These are phyloP conservation scores for Globisporangium okanoganense DNA, from an alignment of 352 stramenopile species.

Conservation along the genomic window DNA sequence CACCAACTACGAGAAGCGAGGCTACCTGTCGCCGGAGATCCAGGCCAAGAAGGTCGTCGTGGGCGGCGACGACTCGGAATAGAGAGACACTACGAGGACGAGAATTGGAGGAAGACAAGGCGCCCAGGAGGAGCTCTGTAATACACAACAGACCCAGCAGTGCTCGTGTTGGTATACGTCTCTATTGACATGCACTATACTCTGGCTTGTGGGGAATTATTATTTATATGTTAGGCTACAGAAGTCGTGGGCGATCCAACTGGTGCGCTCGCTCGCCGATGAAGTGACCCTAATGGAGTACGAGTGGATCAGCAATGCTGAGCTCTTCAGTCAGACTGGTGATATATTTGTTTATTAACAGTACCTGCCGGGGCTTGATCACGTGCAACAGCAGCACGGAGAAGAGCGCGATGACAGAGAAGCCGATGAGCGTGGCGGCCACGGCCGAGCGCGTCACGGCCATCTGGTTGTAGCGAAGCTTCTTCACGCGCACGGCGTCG, in stretches of 20 bases:
- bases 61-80: slow-evolving; percentile 35
- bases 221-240: background rate
- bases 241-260: slow-evolving; percentile 16
- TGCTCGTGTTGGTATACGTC: background rate
- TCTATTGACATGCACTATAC: background rate
- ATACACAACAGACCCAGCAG: slow-evolving; percentile 7
- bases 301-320: background rate
- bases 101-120: slow-evolving; percentile 1
- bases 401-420: slow-evolving; percentile 32
- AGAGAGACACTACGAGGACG: slow-evolving; percentile 17
- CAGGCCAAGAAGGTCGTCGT: slow-evolving; percentile 88
- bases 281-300: slow-evolving; percentile 22
- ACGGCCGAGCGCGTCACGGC: slow-evolving; percentile 29
- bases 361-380: slow-evolving; percentile 25
- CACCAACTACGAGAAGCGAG: slow-evolving; percentile 94
- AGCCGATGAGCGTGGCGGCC: slow-evolving; percentile 34
- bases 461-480: slow-evolving; percentile 33
- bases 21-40: slow-evolving; percentile 96
- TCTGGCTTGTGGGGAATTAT: too few relatives aligned
- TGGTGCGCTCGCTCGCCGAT: slow-evolving; percentile 18
- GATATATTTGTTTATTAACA: background rate
- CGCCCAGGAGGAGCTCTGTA: slow-evolving; percentile 5
- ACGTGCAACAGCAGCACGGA: slow-evolving; percentile 31
- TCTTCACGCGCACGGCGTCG: background rate
- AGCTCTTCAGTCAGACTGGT: background rate